Evolutionary conservation across 2,329 filamentous ascomycete genomes (phyloP).

Genomic region (Calonectria montana): DNA sequence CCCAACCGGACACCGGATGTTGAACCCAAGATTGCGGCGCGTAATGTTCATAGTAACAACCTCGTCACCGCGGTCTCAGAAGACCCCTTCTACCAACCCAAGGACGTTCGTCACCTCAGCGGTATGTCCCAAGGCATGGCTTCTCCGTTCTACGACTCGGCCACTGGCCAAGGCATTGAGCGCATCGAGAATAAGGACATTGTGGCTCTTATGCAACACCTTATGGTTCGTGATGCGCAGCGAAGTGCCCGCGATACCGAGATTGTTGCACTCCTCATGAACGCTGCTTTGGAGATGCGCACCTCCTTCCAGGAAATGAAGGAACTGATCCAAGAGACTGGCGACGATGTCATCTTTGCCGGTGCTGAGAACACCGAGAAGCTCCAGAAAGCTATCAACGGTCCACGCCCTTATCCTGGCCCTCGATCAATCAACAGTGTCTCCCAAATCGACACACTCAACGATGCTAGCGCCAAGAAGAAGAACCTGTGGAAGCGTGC

Average conservation of each 20-base stretch:
- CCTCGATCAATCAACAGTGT: constrained; percentile 70
- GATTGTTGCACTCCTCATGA: constrained; percentile 92
- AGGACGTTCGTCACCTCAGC: constrained; percentile 75
- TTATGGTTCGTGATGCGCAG: constrained; percentile 95
- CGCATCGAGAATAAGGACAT: constrained; percentile 97
- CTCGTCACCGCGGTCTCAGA: constrained; percentile 59
- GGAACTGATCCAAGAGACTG: constrained; percentile 86
- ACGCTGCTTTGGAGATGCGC: constrained; percentile 95
- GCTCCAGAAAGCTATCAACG: constrained; percentile 84
- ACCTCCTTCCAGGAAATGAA: constrained; percentile 97
- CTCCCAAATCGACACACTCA: constrained; percentile 66
- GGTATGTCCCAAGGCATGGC: constrained; percentile 92
- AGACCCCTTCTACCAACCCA: constrained; percentile 75
- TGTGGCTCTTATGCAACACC: constrained; percentile 96
- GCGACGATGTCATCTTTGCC: constrained; percentile 86
- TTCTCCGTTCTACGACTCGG: constrained; percentile 89
- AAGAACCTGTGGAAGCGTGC: constrained; percentile 94
- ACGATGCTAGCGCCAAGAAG: constrained; percentile 78
- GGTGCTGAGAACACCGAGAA: constrained; percentile 90
- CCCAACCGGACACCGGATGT: constrained; percentile 67
- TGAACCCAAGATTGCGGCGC: constrained; percentile 66
- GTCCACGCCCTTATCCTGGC: constrained; percentile 84
- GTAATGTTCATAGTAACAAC: constrained; percentile 63
- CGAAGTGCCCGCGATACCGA: constrained; percentile 96
- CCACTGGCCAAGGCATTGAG: constrained; percentile 89